Evolutionary conservation across 345 rosid species (phyloP).

Genomic region (Populus nigra): DNA sequence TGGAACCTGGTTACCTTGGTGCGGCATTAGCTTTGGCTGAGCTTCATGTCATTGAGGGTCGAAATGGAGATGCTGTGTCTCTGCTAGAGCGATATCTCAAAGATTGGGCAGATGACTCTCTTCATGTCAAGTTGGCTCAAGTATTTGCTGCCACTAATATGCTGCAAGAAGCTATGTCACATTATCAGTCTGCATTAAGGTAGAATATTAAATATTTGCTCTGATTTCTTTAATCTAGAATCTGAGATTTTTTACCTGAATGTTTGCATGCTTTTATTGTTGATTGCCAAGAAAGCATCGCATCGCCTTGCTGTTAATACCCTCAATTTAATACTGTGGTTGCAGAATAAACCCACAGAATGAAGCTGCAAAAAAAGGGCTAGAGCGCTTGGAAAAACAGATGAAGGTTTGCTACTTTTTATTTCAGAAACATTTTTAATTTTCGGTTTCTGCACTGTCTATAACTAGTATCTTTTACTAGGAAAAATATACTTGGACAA

Average conservation of each 20-base stretch:
- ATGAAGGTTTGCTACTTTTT: slow-evolving; percentile 68
- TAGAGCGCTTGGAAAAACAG: slow-evolving; percentile 92
- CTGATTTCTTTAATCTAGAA: slow-evolving; percentile 1
- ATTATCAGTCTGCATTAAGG: slow-evolving; percentile 94
- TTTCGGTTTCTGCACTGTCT: not conserved
- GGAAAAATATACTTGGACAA: not conserved
- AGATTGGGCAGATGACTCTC: slow-evolving; percentile 98
- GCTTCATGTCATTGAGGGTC: slow-evolving; percentile 85
- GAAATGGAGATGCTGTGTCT: slow-evolving; percentile 87
- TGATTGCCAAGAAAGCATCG: not conserved
- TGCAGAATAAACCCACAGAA: slow-evolving; percentile 84
- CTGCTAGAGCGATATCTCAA: slow-evolving; percentile 91
- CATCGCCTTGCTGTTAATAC: slow-evolving; percentile 1
- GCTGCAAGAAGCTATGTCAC: slow-evolving; percentile 83
- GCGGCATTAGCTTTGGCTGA: slow-evolving; percentile 97
- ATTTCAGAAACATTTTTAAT: not conserved
- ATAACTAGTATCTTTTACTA: not conserved
- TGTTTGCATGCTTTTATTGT: not conserved
- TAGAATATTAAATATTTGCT: slow-evolving; percentile 12
- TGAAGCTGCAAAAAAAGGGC: slow-evolving; percentile 93
- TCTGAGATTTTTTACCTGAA: not conserved
- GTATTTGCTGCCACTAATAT: slow-evolving; percentile 81
- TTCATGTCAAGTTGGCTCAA: slow-evolving; percentile 96
- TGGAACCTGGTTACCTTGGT: slow-evolving; percentile 94
- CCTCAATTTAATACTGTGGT: slow-evolving; percentile 6